Evolutionary conservation across 768 basidiomycete species (phyloP).

Genomic region (Phylloporus arenicola): DNA sequence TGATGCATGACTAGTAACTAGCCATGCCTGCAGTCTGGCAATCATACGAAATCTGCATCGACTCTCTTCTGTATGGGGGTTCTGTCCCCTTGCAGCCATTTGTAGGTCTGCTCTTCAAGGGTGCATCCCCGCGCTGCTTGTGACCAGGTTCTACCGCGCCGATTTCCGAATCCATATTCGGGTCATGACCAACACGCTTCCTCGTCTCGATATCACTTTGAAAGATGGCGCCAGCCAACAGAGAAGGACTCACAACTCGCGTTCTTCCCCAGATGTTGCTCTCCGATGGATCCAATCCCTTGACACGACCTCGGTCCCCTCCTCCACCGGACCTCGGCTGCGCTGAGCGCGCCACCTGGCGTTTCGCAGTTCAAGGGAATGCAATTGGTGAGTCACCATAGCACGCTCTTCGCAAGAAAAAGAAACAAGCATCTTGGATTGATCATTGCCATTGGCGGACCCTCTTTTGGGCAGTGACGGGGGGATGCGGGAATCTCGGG

Average conservation of each 20-base stretch:
- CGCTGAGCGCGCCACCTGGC: slow-evolving; percentile 24
- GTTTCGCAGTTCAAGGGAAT: slow-evolving; percentile 38
- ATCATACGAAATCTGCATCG: too few species aligned
- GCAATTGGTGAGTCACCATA: slow-evolving; percentile 32
- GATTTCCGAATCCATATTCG: neutral
- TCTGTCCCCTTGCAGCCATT: neutral
- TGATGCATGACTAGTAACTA: too few species aligned
- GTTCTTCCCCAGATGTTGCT: slow-evolving; percentile 31
- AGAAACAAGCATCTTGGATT: neutral
- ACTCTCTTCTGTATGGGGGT: too few species aligned
- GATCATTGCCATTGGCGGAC: neutral
- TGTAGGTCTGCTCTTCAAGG: neutral
- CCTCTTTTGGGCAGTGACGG: slow-evolving; percentile 31
- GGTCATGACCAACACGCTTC: neutral
- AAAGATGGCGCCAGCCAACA: slow-evolving; percentile 8
- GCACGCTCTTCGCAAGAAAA: neutral
- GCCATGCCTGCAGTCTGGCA: too few species aligned
- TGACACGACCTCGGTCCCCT: slow-evolving; percentile 26
- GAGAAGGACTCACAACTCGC: slow-evolving; percentile 27
- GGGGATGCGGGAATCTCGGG: slow-evolving; percentile 37
- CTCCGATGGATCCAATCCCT: slow-evolving; percentile 29
- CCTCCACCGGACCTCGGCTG: slow-evolving; percentile 13
- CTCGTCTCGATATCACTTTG: neutral
- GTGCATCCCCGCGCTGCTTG: neutral
- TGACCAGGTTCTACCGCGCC: neutral